Percentiles rank a stretch among this genome's conserved stretches.
Evolutionary conservation across 1,139 yeast genomes (phyloP).

Genomic region (Geotrichum klebahnii): DNA sequence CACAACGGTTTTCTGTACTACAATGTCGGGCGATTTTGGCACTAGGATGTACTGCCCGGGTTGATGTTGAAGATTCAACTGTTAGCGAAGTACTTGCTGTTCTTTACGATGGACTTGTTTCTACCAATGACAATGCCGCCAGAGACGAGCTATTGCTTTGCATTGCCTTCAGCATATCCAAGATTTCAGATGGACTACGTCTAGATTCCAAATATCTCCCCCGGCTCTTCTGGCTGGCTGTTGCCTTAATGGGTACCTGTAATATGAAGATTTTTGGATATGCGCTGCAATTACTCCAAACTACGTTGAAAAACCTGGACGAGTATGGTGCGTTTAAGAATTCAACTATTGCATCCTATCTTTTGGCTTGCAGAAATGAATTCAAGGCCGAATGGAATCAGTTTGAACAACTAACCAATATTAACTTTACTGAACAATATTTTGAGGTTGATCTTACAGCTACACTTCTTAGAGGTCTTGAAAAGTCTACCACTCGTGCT

Average conservation of each 20-base stretch:
- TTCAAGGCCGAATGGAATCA: constrained; percentile 46
- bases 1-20: constrained; percentile 52
- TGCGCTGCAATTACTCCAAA: constrained; percentile 31
- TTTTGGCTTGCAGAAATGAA: constrained; percentile 44
- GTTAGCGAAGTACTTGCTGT: constrained; percentile 47
- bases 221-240: constrained; percentile 62
- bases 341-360: constrained; percentile 27
- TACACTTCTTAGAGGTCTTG: constrained; percentile 58
- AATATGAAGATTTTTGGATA: constrained; percentile 29
- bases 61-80: constrained; percentile 59
- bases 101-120: constrained; percentile 33
- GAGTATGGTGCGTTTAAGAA: constrained; percentile 31
- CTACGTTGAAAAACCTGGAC: constrained; percentile 32
- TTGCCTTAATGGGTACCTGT: constrained; percentile 39
- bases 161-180: constrained; percentile 45
- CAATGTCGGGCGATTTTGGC: constrained; percentile 71
- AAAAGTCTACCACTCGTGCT: constrained; percentile 56
- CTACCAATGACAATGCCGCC: constrained; percentile 39
- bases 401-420: constrained; percentile 47
- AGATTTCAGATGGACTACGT: constrained; percentile 60
- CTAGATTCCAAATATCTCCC: constrained; percentile 53
- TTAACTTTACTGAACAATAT: constrained; percentile 45
- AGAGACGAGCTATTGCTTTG: constrained; percentile 38
- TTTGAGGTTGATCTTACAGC: constrained; percentile 56
- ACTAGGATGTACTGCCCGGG: constrained; percentile 64